These are phyloP conservation scores for Colletotrichum sp. DNA, from an alignment of 2,329 filamentous ascomycete species.

Conservation along the genomic window DNA sequence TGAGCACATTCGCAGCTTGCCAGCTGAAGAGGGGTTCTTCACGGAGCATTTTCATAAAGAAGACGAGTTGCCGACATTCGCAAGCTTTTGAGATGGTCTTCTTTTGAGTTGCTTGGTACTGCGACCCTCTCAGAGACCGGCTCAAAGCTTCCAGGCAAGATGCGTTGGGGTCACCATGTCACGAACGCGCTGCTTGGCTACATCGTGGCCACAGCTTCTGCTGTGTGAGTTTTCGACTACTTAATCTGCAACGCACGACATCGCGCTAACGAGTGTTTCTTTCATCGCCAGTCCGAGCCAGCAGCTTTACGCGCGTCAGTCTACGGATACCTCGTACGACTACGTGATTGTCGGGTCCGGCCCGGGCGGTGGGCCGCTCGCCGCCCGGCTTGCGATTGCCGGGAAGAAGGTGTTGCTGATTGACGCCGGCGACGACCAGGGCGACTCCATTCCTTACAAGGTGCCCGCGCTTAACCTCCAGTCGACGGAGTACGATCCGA, in stretches of 20 bases:
- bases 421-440: constrained; percentile 63
- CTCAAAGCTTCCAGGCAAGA: neutral
- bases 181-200: constrained; percentile 7
- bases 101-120: neutral
- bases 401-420: constrained; percentile 63
- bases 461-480: constrained; percentile 29
- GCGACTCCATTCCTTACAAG: constrained; percentile 30
- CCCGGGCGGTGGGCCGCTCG: constrained; percentile 59
- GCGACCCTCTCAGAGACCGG: neutral
- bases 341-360: constrained; percentile 66
- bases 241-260: neutral
- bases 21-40: neutral
- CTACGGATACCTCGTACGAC: constrained; percentile 44
- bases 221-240: neutral
- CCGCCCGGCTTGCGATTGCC: constrained; percentile 59
- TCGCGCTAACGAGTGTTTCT: neutral
- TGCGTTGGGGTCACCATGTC: neutral
- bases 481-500: constrained; percentile 23
- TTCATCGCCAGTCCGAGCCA: neutral
- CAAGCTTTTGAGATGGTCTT: neutral
- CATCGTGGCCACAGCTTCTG: constrained; percentile 3
- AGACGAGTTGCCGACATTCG: neutral
- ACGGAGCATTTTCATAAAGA: neutral
- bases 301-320: neutral
- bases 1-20: neutral